phyloP scores from a whole-genome alignment of 2,329 filamentous ascomycete genomes.

The Scleromitrula shiraiana region DNA sequence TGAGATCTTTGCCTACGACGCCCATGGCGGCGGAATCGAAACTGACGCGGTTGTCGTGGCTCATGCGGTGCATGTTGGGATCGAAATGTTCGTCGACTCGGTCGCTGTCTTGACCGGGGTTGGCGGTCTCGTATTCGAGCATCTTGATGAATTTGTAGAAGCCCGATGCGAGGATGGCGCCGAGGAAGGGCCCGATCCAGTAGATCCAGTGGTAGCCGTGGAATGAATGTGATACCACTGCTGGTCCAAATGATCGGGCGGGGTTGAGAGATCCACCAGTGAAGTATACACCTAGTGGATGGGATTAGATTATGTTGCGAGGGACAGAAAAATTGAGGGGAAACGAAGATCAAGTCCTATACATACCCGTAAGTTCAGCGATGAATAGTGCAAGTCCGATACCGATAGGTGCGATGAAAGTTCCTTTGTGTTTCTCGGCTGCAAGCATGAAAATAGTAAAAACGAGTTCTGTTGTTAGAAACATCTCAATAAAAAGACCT shows the following conservation, averaged over 20 bases:
- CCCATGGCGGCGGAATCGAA: background rate
- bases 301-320: background rate
- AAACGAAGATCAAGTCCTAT: no score
- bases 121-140: conserved; percentile 42
- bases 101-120: conserved; percentile 24
- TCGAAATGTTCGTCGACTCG: background rate
- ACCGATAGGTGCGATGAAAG: conserved; percentile 40
- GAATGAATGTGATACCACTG: conserved; percentile 36
- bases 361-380: conserved; percentile 30
- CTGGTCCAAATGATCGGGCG: conserved; percentile 39
- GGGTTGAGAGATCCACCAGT: conserved; percentile 42
- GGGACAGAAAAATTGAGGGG: background rate
- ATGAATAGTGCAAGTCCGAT: conserved; percentile 41
- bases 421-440: conserved; percentile 40
- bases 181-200: conserved; percentile 42
- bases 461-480: conserved; percentile 39
- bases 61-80: background rate
- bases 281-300: conserved; percentile 35
- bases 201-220: conserved; percentile 42
- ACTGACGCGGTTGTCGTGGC: background rate
- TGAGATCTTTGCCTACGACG: background rate
- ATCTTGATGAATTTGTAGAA: conserved; percentile 43
- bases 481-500: conserved; percentile 42
- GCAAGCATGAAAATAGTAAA: conserved; percentile 45
- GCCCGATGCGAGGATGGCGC: conserved; percentile 39